These are phyloP conservation scores for Fusarium heterosporum DNA, from an alignment of 2,329 filamentous ascomycete species.

Conservation along the genomic window DNA sequence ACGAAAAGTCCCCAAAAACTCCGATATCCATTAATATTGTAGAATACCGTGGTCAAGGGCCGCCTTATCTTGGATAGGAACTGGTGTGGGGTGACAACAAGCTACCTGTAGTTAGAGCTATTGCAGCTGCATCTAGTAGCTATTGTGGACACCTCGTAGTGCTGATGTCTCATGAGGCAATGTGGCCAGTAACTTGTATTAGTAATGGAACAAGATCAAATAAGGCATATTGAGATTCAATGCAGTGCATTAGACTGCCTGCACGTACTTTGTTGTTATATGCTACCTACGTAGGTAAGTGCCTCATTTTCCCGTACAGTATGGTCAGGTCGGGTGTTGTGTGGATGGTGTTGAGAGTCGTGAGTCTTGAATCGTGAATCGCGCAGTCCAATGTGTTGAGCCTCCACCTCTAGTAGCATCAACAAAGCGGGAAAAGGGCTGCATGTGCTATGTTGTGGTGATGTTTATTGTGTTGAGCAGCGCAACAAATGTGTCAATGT, in stretches of 20 bases:
- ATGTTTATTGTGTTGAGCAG: conserved; percentile 33
- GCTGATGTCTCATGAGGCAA: conserved; percentile 22
- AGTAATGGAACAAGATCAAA: neutral
- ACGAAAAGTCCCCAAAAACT: too few species aligned
- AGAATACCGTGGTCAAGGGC: too few species aligned
- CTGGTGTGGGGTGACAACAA: neutral
- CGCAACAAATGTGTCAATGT: conserved; percentile 22
- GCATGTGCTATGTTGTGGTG: neutral
- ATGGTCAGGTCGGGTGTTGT: conserved; percentile 10
- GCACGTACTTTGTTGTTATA: conserved; percentile 15
- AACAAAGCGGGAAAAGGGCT: conserved; percentile 23
- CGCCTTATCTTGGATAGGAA: neutral
- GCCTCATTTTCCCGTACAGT: conserved; percentile 1
- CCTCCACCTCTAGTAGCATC: conserved; percentile 20
- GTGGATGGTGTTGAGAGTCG: conserved; percentile 23
- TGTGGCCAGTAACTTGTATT: conserved; percentile 12
- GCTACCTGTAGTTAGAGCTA: neutral
- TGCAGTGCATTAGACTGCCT: neutral
- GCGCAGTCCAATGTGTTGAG: conserved; percentile 15
- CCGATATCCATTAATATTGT: too few species aligned
- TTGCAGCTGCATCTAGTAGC: conserved; percentile 7
- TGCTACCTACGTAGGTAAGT: neutral
- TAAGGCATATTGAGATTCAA: conserved; percentile 1
- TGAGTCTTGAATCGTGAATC: neutral
- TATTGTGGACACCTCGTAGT: neutral